These are phyloP conservation scores for Dendrothele bispora DNA, from an alignment of 768 basidiomycete species.

Conservation along the genomic window DNA sequence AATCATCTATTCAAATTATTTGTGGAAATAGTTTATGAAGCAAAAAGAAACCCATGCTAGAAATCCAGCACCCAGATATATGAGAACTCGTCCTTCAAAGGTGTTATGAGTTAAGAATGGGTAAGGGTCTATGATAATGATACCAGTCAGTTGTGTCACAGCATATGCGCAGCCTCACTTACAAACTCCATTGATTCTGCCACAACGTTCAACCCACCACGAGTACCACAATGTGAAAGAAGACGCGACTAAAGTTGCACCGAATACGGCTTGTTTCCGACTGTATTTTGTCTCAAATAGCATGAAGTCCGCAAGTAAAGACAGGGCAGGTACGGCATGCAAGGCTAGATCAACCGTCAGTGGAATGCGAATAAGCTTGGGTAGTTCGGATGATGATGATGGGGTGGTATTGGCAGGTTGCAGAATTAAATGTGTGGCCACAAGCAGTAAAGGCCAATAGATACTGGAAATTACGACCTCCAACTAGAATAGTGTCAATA, in stretches of 20 bases:
- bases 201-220: slow-evolving; percentile 68
- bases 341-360: slow-evolving; percentile 61
- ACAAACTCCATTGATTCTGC: slow-evolving; percentile 61
- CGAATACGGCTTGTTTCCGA: slow-evolving; percentile 21
- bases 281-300: slow-evolving; percentile 59
- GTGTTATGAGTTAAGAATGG: slow-evolving; percentile 74
- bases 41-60: slow-evolving; percentile 59
- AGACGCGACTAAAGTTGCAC: slow-evolving; percentile 28
- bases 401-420: slow-evolving; percentile 24
- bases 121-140: slow-evolving; percentile 61
- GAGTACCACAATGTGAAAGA: slow-evolving; percentile 49
- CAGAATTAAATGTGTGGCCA: slow-evolving; percentile 60
- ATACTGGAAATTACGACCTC: slow-evolving; percentile 45
- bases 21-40: slow-evolving; percentile 62
- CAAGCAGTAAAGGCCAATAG: slow-evolving; percentile 66
- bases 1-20: too few relatives aligned
- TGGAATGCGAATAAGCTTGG: slow-evolving; percentile 38
- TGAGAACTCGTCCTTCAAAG: slow-evolving; percentile 47
- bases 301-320: slow-evolving; percentile 68
- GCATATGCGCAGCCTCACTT: slow-evolving; percentile 26
- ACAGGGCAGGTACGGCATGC: slow-evolving; percentile 61
- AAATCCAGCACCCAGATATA: slow-evolving; percentile 54
- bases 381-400: slow-evolving; percentile 29
- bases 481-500: slow-evolving; percentile 20
- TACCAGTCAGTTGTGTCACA: not conserved